phyloP scores from a whole-genome alignment of 306 rosid species.

The Pterocarpus santalinus region DNA sequence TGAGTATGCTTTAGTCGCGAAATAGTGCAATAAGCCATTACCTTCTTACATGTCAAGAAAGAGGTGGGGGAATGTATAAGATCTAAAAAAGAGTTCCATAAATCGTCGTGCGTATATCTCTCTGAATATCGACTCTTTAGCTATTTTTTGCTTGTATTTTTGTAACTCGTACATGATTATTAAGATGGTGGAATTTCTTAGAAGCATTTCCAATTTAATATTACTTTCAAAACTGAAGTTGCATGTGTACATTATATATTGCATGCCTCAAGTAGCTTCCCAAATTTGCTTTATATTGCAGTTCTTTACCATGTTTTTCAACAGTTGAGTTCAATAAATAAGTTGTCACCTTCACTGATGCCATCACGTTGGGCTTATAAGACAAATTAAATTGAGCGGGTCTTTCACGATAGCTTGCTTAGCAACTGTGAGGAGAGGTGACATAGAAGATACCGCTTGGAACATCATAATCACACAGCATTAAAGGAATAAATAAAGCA shows the following conservation, averaged over 20 bases:
- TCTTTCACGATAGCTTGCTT: constrained; percentile 10
- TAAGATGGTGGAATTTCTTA: background rate
- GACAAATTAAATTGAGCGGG: background rate
- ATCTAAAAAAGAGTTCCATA: too few relatives aligned
- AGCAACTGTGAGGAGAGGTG: background rate
- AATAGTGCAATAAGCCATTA: background rate
- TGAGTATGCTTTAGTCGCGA: background rate
- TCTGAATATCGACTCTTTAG: too few relatives aligned
- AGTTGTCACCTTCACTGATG: background rate
- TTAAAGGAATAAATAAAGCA: background rate
- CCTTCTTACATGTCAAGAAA: background rate
- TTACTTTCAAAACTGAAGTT: background rate
- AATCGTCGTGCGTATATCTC: too few relatives aligned
- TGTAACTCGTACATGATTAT: background rate
- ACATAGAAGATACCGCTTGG: background rate
- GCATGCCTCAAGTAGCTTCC: background rate
- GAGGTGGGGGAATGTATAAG: background rate
- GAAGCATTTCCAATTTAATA: constrained; percentile 1
- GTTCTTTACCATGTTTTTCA: background rate
- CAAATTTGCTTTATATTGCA: background rate
- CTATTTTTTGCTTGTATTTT: too few relatives aligned
- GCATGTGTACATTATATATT: background rate
- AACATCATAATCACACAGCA: too few relatives aligned
- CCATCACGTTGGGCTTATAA: background rate
- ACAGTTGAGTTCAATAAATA: background rate